These are phyloP conservation scores for Extremus antarcticus DNA, from an alignment of 495 filamentous ascomycete genomes.

Conservation along the genomic window DNA sequence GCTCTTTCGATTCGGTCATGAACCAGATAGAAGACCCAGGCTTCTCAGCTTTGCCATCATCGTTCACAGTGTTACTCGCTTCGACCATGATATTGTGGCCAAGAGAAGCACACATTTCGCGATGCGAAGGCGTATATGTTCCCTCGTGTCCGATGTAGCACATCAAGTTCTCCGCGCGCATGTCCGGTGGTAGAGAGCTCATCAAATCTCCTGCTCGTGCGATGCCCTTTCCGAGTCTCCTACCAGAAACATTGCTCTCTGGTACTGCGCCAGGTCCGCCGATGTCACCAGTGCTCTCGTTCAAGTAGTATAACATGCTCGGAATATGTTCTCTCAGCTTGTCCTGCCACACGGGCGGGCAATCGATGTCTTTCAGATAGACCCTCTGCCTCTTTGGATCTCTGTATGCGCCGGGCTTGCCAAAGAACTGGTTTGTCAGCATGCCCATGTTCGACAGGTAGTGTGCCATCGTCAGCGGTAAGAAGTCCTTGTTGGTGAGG, in stretches of 20 bases:
- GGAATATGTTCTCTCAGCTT: constrained; percentile 68
- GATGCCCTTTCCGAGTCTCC: constrained; percentile 37
- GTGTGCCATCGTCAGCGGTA: constrained; percentile 72
- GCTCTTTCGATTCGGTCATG: constrained; percentile 89
- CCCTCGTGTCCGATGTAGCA: constrained; percentile 97
- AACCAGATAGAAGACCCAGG: constrained; percentile 92
- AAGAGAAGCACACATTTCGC: constrained; percentile 93
- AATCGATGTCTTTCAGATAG: constrained; percentile 94
- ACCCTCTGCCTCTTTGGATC: constrained; percentile 67
- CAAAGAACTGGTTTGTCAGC: constrained; percentile 60
- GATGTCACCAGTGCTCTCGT: constrained; percentile 55
- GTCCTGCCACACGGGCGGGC: constrained; percentile 71
- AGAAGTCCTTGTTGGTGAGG: constrained; percentile 53
- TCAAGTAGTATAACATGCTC: constrained; percentile 70
- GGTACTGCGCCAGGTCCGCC: constrained; percentile 38
- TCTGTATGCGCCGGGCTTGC: constrained; percentile 51
- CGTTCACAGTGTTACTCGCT: constrained; percentile 47
- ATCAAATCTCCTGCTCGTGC: constrained; percentile 77
- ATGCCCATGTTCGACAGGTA: constrained; percentile 75
- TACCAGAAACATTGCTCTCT: constrained; percentile 24
- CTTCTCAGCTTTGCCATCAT: constrained; percentile 55
- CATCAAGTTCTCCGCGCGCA: constrained; percentile 94
- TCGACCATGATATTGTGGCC: constrained; percentile 98
- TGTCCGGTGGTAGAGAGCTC: constrained; percentile 73
- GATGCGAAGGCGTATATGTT: constrained; percentile 90